Percentiles rank a stretch among this genome's conserved stretches.
These are phyloP conservation scores for Cryptosporidium sp. DNA, from an alignment of 169 alveolate species.

Conservation along the genomic window DNA sequence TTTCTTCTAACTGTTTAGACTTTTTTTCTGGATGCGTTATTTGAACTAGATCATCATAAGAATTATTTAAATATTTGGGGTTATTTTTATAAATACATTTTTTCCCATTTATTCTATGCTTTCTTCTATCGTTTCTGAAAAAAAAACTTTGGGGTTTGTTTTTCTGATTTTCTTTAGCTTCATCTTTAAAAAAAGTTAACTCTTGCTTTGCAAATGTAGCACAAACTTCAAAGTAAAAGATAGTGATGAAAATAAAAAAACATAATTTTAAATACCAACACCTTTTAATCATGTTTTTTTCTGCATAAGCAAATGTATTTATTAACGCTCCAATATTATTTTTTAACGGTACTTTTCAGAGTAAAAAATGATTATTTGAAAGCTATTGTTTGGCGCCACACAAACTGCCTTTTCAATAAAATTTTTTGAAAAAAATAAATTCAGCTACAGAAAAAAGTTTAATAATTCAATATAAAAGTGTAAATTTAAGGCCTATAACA, in stretches of 20 bases:
- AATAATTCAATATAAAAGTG: not conserved
- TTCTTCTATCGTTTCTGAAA: not conserved
- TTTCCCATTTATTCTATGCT: not conserved
- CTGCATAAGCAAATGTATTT: not conserved
- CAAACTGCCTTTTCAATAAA: not conserved
- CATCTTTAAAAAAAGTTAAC: not conserved
- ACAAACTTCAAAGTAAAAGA: not conserved
- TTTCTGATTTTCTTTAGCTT: not conserved
- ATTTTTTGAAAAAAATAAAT: not conserved
- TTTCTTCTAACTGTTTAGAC: not conserved
- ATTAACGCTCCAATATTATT: not conserved
- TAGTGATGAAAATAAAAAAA: not conserved
- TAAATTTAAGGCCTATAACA: not conserved
- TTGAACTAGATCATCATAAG: not conserved
- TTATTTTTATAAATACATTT: not conserved
- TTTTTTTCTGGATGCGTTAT: slow-evolving; percentile 5
- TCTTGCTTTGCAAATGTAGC: not conserved
- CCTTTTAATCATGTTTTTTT: not conserved
- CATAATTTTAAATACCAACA: not conserved
- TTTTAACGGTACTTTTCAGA: not conserved
- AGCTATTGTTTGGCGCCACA: not conserved
- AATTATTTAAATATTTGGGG: not conserved
- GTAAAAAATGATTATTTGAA: not conserved
- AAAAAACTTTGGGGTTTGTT: not conserved
- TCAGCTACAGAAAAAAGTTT: not conserved